Evolutionary conservation across 305 asterid genomes (phyloP), one percentile per base, ranked within the genome.

Genomic region (Rubia balearica): DNA sequence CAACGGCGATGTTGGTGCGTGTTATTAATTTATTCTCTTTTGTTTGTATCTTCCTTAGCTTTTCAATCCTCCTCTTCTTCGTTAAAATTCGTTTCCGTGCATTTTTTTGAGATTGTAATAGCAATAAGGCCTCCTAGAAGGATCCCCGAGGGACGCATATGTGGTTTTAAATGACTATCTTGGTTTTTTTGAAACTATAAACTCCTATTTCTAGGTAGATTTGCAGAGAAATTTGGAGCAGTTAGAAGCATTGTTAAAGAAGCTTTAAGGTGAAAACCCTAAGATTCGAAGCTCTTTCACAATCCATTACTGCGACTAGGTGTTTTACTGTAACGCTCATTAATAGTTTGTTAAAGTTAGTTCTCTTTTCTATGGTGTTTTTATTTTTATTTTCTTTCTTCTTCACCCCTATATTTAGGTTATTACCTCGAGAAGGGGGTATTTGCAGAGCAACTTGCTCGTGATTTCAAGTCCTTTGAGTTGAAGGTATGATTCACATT

Each of bases 301-400:
- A 93, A 60, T 91, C 96, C 78, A 85, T 93, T 75, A 96, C 97
- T 3, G 98, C 98, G 14, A 91, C 98, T 51, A 87, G 97, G 98
- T 88, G 27, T 11, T 43, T 71, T 2, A 24, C 12, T 4, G 9
- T 40, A 14, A 6, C 7, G n/a, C 8, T 55, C 45, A 3, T 33
- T 14, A 45, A 57, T 49, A n/a, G 10, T 69, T 30, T 63, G 48
- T 30, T 68, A n/a, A 46, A 6, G 8, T 8, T 33, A 30, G 33
- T 30, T 30, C 33, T 30, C 33, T 30, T 30, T 30, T 1, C 33
- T 30, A 1, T 30, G 16, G 1, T 22, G 12, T 36, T 62, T 1
- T 24, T 40, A 13, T 16, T 4, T 14, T 61, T 38, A 4, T 19
- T 48, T 40, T 46, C 10, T 16, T 53, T 51, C 6, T 51, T 6